Base-by-base conservation (phyloP, 345 rosid genomes). In the Nephelium lappaceum region DNA sequence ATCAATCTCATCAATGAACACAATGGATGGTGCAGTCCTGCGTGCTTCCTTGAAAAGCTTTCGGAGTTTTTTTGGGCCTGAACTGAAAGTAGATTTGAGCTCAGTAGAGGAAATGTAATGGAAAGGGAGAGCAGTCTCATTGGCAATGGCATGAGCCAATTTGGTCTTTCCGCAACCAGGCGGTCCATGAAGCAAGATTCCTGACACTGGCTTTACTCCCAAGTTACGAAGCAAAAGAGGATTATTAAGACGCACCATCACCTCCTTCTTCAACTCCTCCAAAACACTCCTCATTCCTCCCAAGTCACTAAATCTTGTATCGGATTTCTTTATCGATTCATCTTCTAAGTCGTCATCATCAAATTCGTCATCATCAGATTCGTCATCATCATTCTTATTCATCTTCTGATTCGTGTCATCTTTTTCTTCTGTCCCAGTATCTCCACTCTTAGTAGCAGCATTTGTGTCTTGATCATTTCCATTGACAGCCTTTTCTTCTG, bases 1-100 rank as follows among this genome's bases (percentile, higher is more conserved):
- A 87, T 93, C 97, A 73, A 95, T 92, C 85, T 95, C 97, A 82
- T 95, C 97, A 74, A 95, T 95, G 81, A 91, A 93, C 60, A 95
- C 87, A 63, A 95, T 89, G 0, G 98, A 91, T 67, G 97, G 98
- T 45, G 97, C 91, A 66, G 90, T 90, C 73, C 85, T 90, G 73
- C 85, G 84, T 38, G 97, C 97, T 87, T 95, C 90, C 6, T 88
- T 72, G 85, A 93, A 95, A 64, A 90, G 94, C 14, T 90, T 93
- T 64, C 94, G 83, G n/a, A 95, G 89, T 80, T 90, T 88, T 83
- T 93, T 97, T 45, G 51, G 8, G 1, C 11, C 51, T 7, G 51
- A 45, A 7, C 11, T 7, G 8, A 7, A 8, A 45, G 90, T 93
- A 55, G 95, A 89, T 61, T 92, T 92, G 14, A 93, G 87, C 63